phyloP scores from a whole-genome alignment of 108 stramenopile genomes.

The Pseudonitzschia multiseries region DNA sequence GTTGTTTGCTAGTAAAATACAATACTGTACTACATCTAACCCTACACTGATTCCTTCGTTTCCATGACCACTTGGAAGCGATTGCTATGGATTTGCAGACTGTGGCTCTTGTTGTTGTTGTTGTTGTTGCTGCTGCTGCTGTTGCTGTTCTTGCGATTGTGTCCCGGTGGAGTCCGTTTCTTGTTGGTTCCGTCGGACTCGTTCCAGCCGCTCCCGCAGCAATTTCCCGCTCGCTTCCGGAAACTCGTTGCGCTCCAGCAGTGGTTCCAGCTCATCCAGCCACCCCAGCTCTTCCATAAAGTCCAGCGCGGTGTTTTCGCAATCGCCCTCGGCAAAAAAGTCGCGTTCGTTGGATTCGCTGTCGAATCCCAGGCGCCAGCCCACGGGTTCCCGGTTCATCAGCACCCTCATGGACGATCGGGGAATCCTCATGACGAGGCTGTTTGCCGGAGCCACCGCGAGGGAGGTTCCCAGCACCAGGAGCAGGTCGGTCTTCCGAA shows the following conservation, averaged over 20 bases:
- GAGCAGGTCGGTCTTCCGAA: slow-evolving; percentile 62
- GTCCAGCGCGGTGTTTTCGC: slow-evolving; percentile 55
- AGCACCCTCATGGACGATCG: slow-evolving; percentile 61
- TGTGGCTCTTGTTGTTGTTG: too few species aligned
- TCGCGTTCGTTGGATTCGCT: slow-evolving; percentile 41
- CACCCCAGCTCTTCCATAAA: slow-evolving; percentile 60
- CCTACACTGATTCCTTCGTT: too few species aligned
- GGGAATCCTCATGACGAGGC: slow-evolving; percentile 67
- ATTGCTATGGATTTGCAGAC: too few species aligned
- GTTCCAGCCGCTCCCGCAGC: slow-evolving; percentile 38
- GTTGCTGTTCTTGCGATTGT: too few species aligned
- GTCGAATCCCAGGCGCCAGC: slow-evolving; percentile 63
- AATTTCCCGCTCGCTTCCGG: slow-evolving; percentile 48
- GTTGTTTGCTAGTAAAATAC: too few species aligned
- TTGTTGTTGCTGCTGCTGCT: too few species aligned
- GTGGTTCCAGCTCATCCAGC: slow-evolving; percentile 41
- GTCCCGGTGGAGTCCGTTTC: too few species aligned
- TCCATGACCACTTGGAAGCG: too few species aligned
- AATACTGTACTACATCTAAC: too few species aligned
- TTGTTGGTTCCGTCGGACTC: neutral
- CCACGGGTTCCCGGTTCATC: slow-evolving; percentile 76
- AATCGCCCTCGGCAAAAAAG: slow-evolving; percentile 58
- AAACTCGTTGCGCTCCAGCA: slow-evolving; percentile 44
- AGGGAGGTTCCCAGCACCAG: slow-evolving; percentile 76
- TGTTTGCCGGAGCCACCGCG: slow-evolving; percentile 75